Evolutionary conservation across 2,329 filamentous ascomycete genomes (phyloP).

Genomic region (Neonectria sp.): DNA sequence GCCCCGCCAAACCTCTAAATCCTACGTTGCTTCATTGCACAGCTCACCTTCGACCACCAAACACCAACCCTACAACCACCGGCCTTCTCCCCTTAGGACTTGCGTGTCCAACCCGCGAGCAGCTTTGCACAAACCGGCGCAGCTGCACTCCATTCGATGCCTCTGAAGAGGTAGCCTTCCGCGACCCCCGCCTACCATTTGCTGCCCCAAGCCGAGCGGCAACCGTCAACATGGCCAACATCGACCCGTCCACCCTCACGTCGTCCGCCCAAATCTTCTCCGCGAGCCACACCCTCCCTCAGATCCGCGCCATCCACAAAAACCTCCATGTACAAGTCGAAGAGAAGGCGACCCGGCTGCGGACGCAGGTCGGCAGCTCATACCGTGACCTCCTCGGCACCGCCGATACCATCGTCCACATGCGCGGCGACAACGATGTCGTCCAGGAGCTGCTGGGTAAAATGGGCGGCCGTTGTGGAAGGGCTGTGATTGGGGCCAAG

Average conservation of each 20-base stretch:
- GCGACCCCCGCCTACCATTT: conserved; percentile 3
- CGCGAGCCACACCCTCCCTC: conserved; percentile 70
- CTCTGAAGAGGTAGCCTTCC: conserved; percentile 14
- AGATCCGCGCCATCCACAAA: conserved; percentile 75
- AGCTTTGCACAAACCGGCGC: conserved; percentile 12
- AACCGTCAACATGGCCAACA: conserved; percentile 55
- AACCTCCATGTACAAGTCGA: conserved; percentile 72
- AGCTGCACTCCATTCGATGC: conserved; percentile 32
- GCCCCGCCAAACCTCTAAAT: conserved; percentile 40
- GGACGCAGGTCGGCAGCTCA: conserved; percentile 75
- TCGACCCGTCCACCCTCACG: conserved; percentile 64
- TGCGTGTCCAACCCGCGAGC: conserved; percentile 12
- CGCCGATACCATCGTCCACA: conserved; percentile 92
- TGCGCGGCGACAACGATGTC: conserved; percentile 83
- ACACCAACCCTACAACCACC: conserved; percentile 25
- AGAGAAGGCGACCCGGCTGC: conserved; percentile 73
- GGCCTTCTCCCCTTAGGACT: conserved; percentile 6
- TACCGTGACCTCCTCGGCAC: conserved; percentile 94
- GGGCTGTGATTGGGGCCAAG: conserved; percentile 78
- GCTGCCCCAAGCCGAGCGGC: conserved; percentile 25
- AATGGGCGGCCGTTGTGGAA: conserved; percentile 85
- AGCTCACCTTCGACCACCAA: conserved; percentile 30
- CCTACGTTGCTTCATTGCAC: conserved; percentile 46
- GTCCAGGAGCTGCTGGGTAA: conserved; percentile 80
- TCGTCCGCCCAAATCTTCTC: conserved; percentile 70